Evolutionary conservation across 768 basidiomycete species (phyloP), one percentile per base, ranked within the genome.

Genomic region (Auriscalpium microsporum): DNA sequence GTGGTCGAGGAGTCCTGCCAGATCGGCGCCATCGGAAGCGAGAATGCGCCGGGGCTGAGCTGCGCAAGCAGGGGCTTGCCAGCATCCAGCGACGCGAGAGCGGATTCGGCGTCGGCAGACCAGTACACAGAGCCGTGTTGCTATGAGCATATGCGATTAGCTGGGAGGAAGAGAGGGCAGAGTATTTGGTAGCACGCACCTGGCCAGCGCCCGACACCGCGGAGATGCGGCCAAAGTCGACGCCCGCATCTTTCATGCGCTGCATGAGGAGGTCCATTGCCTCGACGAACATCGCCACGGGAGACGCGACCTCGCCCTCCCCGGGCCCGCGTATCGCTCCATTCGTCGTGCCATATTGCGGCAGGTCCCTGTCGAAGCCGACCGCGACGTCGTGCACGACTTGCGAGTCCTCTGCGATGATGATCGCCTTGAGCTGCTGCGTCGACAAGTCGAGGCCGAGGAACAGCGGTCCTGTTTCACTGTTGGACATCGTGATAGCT

Each of bases 1-100:
- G 82, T 84, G 0, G 90, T 93, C 0, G 89, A 91, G 1, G 89
- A 90, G 68, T 94, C 92, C 67, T 94, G 90, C 91, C 92, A 94
- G 64, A 93, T 93, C 10, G 90, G 90, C 4, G 86, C 79, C 58
- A 76, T 76, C 1, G 74, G 74, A 11, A 82, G 69, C 7, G 88
- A 82, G 67, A 93, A 91, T 3, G 89, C 89, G 8, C 64, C 66
- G 0, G 78, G 80, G 17, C 72, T 69, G 38, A 93, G 71, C 61
- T 91, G 88, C 3, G 78, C 74, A 10, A 72, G 71, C 9, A 92
- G 71, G 1, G 78, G 65, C 52, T 76, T 69, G 9, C 66, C 58
- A 0, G 82, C 61, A 65, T 84, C 75, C 53, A 91, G 75, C 2
- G 70, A 71, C 2, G 78, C 70, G 8, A 94, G 75, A 8, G 79